Conservation (phyloP, 257 asterid genomes). For the Solanum virginianum region DNA sequence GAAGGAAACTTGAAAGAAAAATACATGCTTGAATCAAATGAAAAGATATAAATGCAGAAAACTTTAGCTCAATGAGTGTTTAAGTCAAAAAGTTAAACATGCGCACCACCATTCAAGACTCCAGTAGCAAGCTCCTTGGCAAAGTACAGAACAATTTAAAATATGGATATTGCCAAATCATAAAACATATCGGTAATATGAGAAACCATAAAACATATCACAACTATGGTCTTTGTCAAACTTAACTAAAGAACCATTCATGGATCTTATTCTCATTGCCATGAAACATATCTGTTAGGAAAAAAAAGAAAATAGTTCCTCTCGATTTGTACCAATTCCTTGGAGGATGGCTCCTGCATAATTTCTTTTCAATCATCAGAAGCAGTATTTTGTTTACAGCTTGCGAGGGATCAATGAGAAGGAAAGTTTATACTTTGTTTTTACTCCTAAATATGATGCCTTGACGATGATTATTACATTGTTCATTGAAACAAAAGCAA, state of each 20-base stretch:
- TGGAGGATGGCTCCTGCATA: background rate
- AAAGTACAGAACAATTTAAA: background rate
- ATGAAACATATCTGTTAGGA: background rate
- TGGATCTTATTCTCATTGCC: background rate
- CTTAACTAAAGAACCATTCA: background rate
- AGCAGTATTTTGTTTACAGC: background rate
- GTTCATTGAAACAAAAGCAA: background rate
- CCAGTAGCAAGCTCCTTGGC: background rate
- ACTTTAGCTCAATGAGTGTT: background rate
- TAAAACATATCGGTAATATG: background rate
- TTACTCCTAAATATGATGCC: background rate
- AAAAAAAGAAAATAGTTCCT: background rate
- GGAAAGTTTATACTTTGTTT: background rate
- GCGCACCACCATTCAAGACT: background rate
- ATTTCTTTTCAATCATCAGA: background rate
- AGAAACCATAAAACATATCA: background rate
- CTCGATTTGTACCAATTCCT: background rate
- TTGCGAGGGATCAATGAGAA: background rate
- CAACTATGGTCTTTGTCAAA: background rate
- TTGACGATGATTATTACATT: background rate
- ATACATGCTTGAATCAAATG: background rate
- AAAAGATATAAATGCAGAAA: background rate
- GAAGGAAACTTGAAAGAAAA: background rate
- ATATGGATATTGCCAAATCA: background rate
- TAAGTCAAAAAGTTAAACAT: background rate